A percentile compares a stretch with the other conserved stretches of the same genome.
These are phyloP conservation scores for Casuarina glauca DNA, from an alignment of 306 rosid species.

Conservation along the genomic window DNA sequence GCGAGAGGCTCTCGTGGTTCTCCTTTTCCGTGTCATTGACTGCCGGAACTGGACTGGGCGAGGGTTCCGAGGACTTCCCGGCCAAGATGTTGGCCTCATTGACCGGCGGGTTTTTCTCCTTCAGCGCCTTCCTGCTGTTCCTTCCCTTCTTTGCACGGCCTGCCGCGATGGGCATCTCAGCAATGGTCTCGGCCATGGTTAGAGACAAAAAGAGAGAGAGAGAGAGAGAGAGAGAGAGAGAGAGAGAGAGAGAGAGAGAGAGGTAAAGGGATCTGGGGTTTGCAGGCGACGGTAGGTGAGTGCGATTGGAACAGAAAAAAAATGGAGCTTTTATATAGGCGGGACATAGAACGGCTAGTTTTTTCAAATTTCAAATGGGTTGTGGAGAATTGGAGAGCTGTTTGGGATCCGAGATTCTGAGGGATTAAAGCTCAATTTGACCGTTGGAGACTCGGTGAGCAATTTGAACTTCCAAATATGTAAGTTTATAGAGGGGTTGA, in stretches of 20 bases:
- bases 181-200: constrained; percentile 58
- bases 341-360: constrained; percentile 46
- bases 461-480: background rate
- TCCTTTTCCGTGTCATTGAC: constrained; percentile 37
- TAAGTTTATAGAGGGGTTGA: too few relatives aligned
- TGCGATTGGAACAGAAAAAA: background rate
- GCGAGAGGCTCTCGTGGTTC: constrained; percentile 46
- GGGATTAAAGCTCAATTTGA: constrained; percentile 17
- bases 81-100: constrained; percentile 37
- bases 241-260: too few relatives aligned
- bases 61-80: constrained; percentile 29
- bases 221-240: background rate
- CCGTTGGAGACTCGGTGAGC: constrained; percentile 34
- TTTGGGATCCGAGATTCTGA: constrained; percentile 10
- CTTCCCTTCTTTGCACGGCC: constrained; percentile 45
- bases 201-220: background rate
- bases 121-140: constrained; percentile 56
- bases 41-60: background rate
- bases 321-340: constrained; percentile 27
- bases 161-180: constrained; percentile 23
- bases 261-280: background rate
- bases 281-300: background rate
- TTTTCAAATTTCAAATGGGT: constrained; percentile 52
- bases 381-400: constrained; percentile 8
- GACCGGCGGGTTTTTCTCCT: constrained; percentile 55